A percentile compares a stretch with the other conserved stretches of the same genome.
Conservation (phyloP, 768 basidiomycete species). For the Daedalea quercina region DNA sequence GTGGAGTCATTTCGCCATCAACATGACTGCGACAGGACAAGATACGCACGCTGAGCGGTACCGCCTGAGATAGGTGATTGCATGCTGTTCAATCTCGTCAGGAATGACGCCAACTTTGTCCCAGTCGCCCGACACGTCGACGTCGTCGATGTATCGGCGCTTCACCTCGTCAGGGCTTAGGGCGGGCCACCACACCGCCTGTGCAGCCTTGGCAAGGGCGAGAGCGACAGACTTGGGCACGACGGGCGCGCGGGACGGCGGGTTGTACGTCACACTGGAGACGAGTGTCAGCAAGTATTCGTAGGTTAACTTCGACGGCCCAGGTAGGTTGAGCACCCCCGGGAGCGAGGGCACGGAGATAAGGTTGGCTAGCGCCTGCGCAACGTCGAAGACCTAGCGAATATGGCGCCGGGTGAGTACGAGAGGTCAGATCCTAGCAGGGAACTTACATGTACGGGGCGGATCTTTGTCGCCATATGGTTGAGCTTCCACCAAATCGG, state of each 20-base stretch:
- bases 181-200: constrained; percentile 83
- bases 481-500: constrained; percentile 95
- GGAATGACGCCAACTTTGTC: constrained; percentile 74
- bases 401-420: not conserved
- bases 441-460: constrained; percentile 64
- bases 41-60: constrained; percentile 80
- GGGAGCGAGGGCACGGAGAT: constrained; percentile 54
- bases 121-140: constrained; percentile 73
- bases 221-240: constrained; percentile 71
- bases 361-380: constrained; percentile 82
- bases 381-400: constrained; percentile 85
- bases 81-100: constrained; percentile 80
- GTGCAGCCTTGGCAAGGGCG: constrained; percentile 56
- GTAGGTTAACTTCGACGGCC: constrained; percentile 80
- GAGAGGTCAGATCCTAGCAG: not conserved
- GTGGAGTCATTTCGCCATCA: constrained; percentile 2
- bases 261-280: constrained; percentile 70
- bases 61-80: constrained; percentile 84
- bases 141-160: constrained; percentile 82
- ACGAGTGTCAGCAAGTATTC: constrained; percentile 78
- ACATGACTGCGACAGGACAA: not conserved
- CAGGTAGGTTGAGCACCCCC: constrained; percentile 76
- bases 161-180: constrained; percentile 87
- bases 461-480: constrained; percentile 75
- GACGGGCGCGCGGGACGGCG: constrained; percentile 63